These are phyloP conservation scores for Leucogyrophana mollusca DNA, from an alignment of 768 basidiomycete genomes.

Conservation along the genomic window DNA sequence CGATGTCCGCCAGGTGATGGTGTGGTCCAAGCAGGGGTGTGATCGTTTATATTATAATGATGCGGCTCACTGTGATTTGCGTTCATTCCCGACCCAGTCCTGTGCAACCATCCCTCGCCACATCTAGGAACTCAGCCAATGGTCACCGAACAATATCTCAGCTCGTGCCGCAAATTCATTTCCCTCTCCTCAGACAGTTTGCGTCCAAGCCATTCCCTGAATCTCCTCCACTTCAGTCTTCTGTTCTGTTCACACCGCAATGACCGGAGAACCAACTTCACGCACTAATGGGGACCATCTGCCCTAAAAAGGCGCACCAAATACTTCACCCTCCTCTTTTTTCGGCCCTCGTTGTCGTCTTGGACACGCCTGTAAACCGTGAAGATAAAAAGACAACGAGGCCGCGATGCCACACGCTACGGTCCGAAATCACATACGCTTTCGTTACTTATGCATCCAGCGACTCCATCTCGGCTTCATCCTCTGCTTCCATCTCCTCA, in stretches of 20 bases:
- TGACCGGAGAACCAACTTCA: slow-evolving; percentile 33
- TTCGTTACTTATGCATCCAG: slow-evolving; percentile 20
- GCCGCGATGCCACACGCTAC: slow-evolving; percentile 20
- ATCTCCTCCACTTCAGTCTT: slow-evolving; percentile 18
- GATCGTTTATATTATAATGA: too few relatives aligned
- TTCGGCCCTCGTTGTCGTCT: slow-evolving; percentile 22
- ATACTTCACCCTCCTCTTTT: slow-evolving; percentile 25
- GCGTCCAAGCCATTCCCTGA: slow-evolving; percentile 8
- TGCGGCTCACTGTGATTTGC: slow-evolving; percentile 23
- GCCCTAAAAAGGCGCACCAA: slow-evolving; percentile 33
- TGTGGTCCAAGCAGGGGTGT: background rate
- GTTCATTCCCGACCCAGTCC: slow-evolving; percentile 30
- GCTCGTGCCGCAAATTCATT: slow-evolving; percentile 11
- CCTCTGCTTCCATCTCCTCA: slow-evolving; percentile 42
- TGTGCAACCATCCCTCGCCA: slow-evolving; percentile 12
- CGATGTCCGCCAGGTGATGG: slow-evolving; percentile 5
- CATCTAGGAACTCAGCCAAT: slow-evolving; percentile 31
- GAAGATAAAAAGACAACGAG: slow-evolving; percentile 23
- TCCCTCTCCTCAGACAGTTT: slow-evolving; percentile 1
- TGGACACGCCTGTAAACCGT: slow-evolving; percentile 24
- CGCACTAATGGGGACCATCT: slow-evolving; percentile 33
- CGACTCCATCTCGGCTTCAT: slow-evolving; percentile 28
- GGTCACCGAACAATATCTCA: too few relatives aligned
- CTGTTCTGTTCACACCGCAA: slow-evolving; percentile 42
- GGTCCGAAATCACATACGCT: slow-evolving; percentile 18